Conservation (phyloP, 257 asterid genomes). For the Cinchona pubescens region DNA sequence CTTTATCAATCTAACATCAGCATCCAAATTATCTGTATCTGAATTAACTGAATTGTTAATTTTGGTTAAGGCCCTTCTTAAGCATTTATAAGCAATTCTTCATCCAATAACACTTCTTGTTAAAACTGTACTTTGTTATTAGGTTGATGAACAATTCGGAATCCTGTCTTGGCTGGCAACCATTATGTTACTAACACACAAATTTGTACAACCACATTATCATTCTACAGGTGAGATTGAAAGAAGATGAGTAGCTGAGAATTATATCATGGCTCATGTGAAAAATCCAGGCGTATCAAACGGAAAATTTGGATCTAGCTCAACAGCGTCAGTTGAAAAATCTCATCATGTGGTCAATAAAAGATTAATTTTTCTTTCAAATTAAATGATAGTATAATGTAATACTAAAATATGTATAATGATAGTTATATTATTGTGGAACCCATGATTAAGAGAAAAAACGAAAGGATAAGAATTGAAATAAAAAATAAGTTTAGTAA, state of each 20-base stretch:
- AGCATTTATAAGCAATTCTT: neutral
- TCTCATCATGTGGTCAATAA: conserved; percentile 72
- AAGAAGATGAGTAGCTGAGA: conserved; percentile 3
- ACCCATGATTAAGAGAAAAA: too few relatives aligned
- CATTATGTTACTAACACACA: neutral
- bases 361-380: too few relatives aligned
- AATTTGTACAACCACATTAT: conserved; percentile 12
- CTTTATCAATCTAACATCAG: neutral
- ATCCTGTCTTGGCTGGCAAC: neutral
- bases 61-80: neutral
- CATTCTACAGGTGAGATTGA: conserved; percentile 3
- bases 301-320: conserved; percentile 54
- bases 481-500: too few relatives aligned
- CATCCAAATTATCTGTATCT: neutral
- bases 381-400: conserved; percentile 64
- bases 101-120: neutral
- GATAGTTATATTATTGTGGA: too few relatives aligned
- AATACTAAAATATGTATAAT: too few relatives aligned
- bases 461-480: too few relatives aligned
- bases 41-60: neutral
- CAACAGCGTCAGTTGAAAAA: conserved; percentile 41
- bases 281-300: conserved; percentile 46
- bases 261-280: conserved; percentile 14
- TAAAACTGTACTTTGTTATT: neutral
- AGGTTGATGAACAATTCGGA: neutral